Evolutionary conservation across 805 yeast genomes (phyloP).

Genomic region (Kluyveromyces nonfermentans): DNA sequence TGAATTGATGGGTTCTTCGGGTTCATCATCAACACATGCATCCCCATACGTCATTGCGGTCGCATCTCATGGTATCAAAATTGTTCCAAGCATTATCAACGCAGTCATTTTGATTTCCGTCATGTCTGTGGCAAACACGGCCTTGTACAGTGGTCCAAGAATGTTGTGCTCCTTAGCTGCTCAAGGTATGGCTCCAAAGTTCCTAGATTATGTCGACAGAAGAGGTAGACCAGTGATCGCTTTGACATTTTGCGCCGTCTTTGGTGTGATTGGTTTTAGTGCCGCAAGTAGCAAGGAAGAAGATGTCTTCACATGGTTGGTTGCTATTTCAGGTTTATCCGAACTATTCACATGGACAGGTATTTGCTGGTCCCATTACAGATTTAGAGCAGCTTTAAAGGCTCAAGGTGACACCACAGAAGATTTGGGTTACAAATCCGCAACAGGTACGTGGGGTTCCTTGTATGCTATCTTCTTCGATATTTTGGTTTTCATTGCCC

Average conservation of each 20-base stretch:
- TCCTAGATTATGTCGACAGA: conserved; percentile 43
- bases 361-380: conserved; percentile 41
- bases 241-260: conserved; percentile 37
- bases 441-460: conserved; percentile 42
- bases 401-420: conserved; percentile 37
- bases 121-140: conserved; percentile 67
- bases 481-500: conserved; percentile 42
- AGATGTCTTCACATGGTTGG: conserved; percentile 50
- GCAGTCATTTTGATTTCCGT: conserved; percentile 67
- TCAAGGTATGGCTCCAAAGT: conserved; percentile 58
- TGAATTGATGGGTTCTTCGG: conserved; percentile 39
- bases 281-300: conserved; percentile 45
- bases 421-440: conserved; percentile 45
- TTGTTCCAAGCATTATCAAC: conserved; percentile 64
- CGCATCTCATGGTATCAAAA: conserved; percentile 48
- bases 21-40: conserved; percentile 44
- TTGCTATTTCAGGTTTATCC: conserved; percentile 47
- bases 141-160: conserved; percentile 67
- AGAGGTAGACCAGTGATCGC: conserved; percentile 52
- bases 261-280: conserved; percentile 52
- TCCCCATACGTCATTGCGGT: conserved; percentile 75
- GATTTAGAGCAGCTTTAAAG: conserved; percentile 46
- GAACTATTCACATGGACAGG: conserved; percentile 52
- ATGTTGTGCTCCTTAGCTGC: conserved; percentile 58
- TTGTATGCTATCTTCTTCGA: conserved; percentile 41